Conservation (phyloP, 106 monocot species). For the Platanthera guangdongensis region DNA sequence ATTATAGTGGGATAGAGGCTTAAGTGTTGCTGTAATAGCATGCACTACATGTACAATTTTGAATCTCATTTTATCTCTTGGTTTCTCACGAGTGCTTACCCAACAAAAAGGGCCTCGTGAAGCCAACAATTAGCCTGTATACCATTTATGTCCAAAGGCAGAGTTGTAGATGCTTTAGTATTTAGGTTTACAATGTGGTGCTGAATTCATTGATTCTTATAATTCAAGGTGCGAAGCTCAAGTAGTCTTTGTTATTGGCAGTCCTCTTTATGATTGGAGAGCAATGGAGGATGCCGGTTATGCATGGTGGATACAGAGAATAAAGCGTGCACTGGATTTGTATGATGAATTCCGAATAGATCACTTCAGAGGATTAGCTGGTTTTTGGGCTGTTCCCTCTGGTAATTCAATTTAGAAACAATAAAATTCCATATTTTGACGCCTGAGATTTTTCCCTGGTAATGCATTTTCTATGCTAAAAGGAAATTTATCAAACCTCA, state of each 20-base stretch:
- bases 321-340: conserved; percentile 78
- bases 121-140: not conserved
- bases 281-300: conserved; percentile 83
- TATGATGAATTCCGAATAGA: conserved; percentile 97
- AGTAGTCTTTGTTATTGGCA: conserved; percentile 16
- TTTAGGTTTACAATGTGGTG: not conserved
- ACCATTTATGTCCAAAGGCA: not conserved
- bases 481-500: not conserved
- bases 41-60: too few species aligned
- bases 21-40: too few species aligned
- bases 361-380: conserved; percentile 90
- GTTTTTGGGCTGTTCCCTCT: conserved; percentile 90
- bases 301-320: conserved; percentile 95
- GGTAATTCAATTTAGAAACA: conserved; percentile 27
- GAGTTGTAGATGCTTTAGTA: not conserved
- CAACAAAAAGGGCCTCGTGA: not conserved
- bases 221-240: not conserved
- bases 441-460: not conserved
- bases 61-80: not conserved
- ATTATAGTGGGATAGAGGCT: too few species aligned
- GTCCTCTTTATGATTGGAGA: conserved; percentile 95
- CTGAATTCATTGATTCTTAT: not conserved
- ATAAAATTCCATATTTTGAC: not conserved
- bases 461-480: not conserved
- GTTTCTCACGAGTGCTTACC: not conserved